Percentiles rank a stretch among this genome's conserved stretches.
Evolutionary conservation across 2,329 filamentous ascomycete species (phyloP).

Genomic region (Eutypa lata): DNA sequence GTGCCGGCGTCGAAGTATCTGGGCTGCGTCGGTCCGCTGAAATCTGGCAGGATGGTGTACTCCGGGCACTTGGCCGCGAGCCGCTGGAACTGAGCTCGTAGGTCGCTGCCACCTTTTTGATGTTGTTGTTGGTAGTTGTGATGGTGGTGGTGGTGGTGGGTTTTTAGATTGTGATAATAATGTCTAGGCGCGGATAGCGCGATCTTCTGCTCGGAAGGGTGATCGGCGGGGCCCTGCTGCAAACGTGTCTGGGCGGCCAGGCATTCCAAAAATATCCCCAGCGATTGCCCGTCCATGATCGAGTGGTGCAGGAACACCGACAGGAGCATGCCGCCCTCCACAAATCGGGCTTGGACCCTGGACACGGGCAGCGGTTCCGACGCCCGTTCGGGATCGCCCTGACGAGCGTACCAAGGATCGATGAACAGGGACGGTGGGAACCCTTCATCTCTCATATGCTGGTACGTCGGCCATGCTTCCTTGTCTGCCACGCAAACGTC

Average conservation of each 20-base stretch:
- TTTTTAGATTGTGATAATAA: neutral
- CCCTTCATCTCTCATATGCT: conserved; percentile 18
- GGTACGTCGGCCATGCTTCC: conserved; percentile 18
- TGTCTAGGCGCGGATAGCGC: conserved; percentile 10
- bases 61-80: conserved; percentile 35
- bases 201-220: conserved; percentile 27
- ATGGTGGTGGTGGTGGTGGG: too few species aligned
- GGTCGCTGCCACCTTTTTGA: conserved; percentile 1
- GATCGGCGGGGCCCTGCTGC: conserved; percentile 15
- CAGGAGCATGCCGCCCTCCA: conserved; percentile 37
- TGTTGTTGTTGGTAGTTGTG: too few species aligned
- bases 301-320: conserved; percentile 40
- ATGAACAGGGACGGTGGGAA: conserved; percentile 28
- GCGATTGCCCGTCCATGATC: conserved; percentile 38
- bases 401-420: conserved; percentile 18
- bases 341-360: conserved; percentile 35
- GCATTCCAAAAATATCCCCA: conserved; percentile 35
- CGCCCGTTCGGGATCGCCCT: conserved; percentile 15
- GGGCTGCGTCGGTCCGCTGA: conserved; percentile 35
- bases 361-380: conserved; percentile 32
- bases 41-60: conserved; percentile 29
- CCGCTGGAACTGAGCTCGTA: conserved; percentile 17
- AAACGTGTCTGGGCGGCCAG: conserved; percentile 35
- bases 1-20: conserved; percentile 21
- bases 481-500: conserved; percentile 12